Conservation (phyloP, 2,329 filamentous ascomycete species). For the Raffaelea deltoideospora region DNA sequence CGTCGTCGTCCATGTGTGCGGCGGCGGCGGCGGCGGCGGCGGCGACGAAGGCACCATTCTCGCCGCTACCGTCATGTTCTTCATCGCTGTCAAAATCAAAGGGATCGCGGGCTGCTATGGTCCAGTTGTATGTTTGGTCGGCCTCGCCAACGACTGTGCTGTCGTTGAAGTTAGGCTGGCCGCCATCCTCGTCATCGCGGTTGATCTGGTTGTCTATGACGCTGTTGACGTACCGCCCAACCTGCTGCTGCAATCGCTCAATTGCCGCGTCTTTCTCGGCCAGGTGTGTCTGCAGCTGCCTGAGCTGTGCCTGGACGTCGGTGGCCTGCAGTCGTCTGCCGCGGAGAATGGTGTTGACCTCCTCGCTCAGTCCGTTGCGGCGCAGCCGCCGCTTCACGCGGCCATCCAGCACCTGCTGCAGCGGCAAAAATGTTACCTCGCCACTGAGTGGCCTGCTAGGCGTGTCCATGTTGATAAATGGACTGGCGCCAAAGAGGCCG, state of each 20-base stretch:
- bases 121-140: conserved; percentile 30
- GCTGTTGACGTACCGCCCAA: too few species aligned
- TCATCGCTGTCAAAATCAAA: conserved; percentile 18
- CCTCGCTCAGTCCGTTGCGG: conserved; percentile 40
- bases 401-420: conserved; percentile 40
- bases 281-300: conserved; percentile 31
- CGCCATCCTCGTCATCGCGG: not conserved
- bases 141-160: conserved; percentile 29
- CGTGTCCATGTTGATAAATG: conserved; percentile 4
- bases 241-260: conserved; percentile 10
- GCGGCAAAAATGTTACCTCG: conserved; percentile 28
- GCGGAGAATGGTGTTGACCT: conserved; percentile 36
- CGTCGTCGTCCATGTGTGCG: too few species aligned
- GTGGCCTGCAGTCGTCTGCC: conserved; percentile 27
- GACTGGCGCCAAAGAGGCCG: not conserved
- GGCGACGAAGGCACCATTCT: conserved; percentile 14
- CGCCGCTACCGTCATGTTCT: conserved; percentile 21
- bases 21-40: too few species aligned
- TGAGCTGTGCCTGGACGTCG: conserved; percentile 29
- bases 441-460: conserved; percentile 5
- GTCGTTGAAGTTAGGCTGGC: conserved; percentile 16
- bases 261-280: conserved; percentile 37
- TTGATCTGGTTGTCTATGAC: not conserved
- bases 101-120: conserved; percentile 30
- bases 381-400: conserved; percentile 41